Evolutionary conservation across 139 green algal genomes (phyloP).

Genomic region (Parachlorella kessleri): DNA sequence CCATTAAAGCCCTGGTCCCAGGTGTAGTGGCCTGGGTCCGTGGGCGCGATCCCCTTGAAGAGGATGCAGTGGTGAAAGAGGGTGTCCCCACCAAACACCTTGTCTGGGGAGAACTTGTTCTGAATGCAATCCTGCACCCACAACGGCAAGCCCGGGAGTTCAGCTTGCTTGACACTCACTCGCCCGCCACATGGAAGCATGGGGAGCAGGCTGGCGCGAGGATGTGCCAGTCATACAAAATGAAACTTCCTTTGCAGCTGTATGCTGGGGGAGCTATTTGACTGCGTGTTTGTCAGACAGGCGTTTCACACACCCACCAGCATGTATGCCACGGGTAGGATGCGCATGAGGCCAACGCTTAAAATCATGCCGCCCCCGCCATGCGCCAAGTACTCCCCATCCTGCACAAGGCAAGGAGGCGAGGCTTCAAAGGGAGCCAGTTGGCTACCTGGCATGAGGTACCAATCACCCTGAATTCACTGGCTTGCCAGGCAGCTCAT

Average conservation of each 20-base stretch:
- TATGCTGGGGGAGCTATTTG: too few relatives aligned
- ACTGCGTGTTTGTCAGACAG: too few relatives aligned
- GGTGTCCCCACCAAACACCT: slow-evolving; percentile 6
- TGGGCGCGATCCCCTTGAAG: slow-evolving; percentile 10
- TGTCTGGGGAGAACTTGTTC: background rate
- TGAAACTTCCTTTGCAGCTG: background rate
- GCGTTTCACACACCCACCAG: too few relatives aligned
- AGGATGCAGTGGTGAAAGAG: slow-evolving; percentile 8
- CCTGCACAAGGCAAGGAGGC: background rate
- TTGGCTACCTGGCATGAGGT: background rate
- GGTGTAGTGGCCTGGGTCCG: slow-evolving; percentile 8
- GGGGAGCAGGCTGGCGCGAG: background rate
- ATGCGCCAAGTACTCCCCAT: slow-evolving; percentile 7
- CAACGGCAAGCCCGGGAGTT: too few relatives aligned
- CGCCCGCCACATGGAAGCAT: background rate
- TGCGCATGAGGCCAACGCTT: slow-evolving; percentile 3
- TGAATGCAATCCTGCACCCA: background rate
- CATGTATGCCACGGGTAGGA: slow-evolving; percentile 4
- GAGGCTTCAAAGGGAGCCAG: background rate
- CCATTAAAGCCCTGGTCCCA: background rate
- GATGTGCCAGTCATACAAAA: background rate
- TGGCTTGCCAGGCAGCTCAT: too few relatives aligned
- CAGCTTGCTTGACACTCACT: too few relatives aligned
- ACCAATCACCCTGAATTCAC: too few relatives aligned
- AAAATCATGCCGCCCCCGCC: slow-evolving; percentile 15